Percentiles rank a stretch among this genome's conserved stretches.
phyloP scores from a whole-genome alignment of 306 rosid genomes.

The Datisca glomerata region DNA sequence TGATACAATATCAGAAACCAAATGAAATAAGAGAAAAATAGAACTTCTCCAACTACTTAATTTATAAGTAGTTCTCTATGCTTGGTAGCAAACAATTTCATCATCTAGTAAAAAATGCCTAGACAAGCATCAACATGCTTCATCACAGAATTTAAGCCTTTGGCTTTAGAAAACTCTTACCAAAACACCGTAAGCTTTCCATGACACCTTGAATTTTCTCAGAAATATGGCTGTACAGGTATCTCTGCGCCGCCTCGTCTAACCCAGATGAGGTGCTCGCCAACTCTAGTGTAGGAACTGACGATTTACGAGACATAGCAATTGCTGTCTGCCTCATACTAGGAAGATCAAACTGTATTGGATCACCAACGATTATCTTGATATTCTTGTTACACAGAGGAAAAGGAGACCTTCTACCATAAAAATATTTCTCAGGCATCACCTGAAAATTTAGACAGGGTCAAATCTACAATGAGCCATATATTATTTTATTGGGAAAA shows the following conservation, averaged over 20 bases:
- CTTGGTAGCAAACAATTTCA: too few species aligned
- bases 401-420: constrained; percentile 66
- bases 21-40: too few species aligned
- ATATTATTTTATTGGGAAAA: neutral
- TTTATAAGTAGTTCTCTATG: too few species aligned
- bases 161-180: constrained; percentile 19
- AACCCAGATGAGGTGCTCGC: constrained; percentile 32
- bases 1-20: too few species aligned
- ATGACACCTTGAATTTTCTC: constrained; percentile 48
- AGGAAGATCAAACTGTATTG: constrained; percentile 62
- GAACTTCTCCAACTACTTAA: too few species aligned
- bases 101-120: too few species aligned
- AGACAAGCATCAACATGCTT: too few species aligned
- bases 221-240: constrained; percentile 51
- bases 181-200: constrained; percentile 48
- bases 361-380: constrained; percentile 58
- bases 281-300: constrained; percentile 51
- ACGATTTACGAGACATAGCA: constrained; percentile 24
- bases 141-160: constrained; percentile 13
- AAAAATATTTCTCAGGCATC: constrained; percentile 70
- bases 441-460: constrained; percentile 36
- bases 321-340: constrained; percentile 51
- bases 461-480: constrained; percentile 16
- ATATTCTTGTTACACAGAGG: constrained; percentile 69
- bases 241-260: constrained; percentile 76